These are phyloP conservation scores for Inga laurina DNA, from an alignment of 306 rosid genomes.

Conservation along the genomic window DNA sequence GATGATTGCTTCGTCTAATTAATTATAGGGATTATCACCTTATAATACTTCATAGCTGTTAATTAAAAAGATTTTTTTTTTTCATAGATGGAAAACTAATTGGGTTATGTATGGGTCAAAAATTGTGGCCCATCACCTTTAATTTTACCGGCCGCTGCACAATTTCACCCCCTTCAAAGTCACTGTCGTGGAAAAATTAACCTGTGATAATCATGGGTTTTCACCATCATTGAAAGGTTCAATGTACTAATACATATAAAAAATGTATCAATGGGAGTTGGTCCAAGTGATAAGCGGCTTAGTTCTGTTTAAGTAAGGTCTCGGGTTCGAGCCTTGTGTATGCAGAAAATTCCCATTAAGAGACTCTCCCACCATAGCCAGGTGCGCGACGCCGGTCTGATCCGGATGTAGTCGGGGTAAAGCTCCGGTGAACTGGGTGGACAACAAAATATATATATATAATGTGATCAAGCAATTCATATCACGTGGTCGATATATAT, in stretches of 20 bases:
- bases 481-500: slow-evolving; percentile 8
- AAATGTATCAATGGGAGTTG: not conserved
- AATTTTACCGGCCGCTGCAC: not conserved
- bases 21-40: not conserved
- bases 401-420: too few species aligned
- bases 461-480: not conserved
- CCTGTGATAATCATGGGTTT: not conserved
- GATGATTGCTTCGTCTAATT: slow-evolving; percentile 1
- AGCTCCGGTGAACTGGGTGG: too few species aligned
- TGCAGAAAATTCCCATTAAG: too few species aligned
- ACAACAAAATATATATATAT: not conserved
- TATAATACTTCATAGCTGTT: not conserved
- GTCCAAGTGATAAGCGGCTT: too few species aligned
- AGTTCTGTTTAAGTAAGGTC: too few species aligned
- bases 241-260: not conserved
- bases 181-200: not conserved
- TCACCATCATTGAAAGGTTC: not conserved
- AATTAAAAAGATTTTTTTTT: not conserved
- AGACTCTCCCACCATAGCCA: too few species aligned
- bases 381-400: too few species aligned
- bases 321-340: too few species aligned
- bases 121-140: slow-evolving; percentile 15
- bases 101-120: slow-evolving; percentile 27
- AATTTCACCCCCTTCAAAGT: slow-evolving; percentile 7
- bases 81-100: not conserved